Evolutionary conservation across 2,329 filamentous ascomycete genomes (phyloP), one percentile per base, ranked within the genome.

Genomic region (Biscogniauxia sp.): DNA sequence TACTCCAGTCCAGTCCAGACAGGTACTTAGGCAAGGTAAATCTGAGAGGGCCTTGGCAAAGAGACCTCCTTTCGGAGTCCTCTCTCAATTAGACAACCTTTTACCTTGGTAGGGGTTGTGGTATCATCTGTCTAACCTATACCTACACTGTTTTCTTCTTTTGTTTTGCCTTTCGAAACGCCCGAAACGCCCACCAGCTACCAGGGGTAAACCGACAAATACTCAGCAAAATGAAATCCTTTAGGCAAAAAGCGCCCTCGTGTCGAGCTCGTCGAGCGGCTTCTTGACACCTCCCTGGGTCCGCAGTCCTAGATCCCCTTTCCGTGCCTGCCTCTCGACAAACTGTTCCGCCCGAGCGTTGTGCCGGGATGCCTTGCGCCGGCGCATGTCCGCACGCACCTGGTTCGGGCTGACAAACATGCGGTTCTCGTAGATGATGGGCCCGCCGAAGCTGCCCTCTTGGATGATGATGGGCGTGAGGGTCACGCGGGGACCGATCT

Each of bases 401-500:
- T 97, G 92, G 84, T 99, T 99, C 9, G 95, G 95, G 68, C 90
- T 95, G 57, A 99, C 91, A 71, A 97, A 99, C 75, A 97, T 90
- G 82, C 92, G 95, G 81, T 98, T 98, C 82, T 98, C 92, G 79
- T 96, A 99, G 72, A 99, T 96, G 66, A 98, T 92, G 2, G 95
- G 94, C 0, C 95, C 95, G 57, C 94, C 94, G 69, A 99, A 98
- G 63, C 91, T 93, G 51, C 92, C 93, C 75, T 99, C 95, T 69
- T 96, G 88, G 67, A 98, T 97, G 60, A 98, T 88, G 66, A 73
- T 97, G 0, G 95, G 94, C 25, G 93, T 97, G 55, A 97, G 81
- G 28, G 97, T 93, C 68, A 97, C 94, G 53, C 95, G 86, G 0
- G 95, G 95, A 0, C 95, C 95, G 64, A 99, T 96, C 77, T 99